phyloP scores from a whole-genome alignment of 495 filamentous ascomycete genomes.

The Xylaria acuta region DNA sequence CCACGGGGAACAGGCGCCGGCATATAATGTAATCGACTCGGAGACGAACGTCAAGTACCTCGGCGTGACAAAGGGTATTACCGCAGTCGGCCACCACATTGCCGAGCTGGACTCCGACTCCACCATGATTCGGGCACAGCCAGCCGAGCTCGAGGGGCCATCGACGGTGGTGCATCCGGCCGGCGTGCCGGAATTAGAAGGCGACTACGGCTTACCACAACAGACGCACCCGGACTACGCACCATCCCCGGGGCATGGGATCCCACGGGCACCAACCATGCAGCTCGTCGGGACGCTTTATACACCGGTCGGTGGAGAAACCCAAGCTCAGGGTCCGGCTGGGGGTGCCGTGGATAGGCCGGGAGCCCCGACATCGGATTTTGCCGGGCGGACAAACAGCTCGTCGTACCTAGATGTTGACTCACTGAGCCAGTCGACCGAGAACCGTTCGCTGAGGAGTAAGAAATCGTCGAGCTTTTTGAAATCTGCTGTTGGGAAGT shows the following conservation, averaged over 20 bases:
- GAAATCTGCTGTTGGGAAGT: not conserved
- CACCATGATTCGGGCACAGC: not conserved
- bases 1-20: not conserved
- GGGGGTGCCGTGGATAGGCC: no score
- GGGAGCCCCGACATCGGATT: no score
- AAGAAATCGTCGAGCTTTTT: not conserved
- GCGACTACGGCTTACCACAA: not conserved
- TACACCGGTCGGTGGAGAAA: not conserved
- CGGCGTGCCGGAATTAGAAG: not conserved
- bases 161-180: not conserved
- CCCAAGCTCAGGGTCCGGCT: not conserved
- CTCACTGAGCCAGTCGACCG: not conserved
- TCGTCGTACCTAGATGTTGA: not conserved
- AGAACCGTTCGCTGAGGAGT: not conserved
- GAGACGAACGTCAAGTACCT: constrained; percentile 8
- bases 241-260: not conserved
- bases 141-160: not conserved
- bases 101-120: constrained; percentile 1
- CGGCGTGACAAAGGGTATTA: no score
- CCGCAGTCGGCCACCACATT: not conserved
- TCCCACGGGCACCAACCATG: no score
- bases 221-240: constrained; percentile 13
- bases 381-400: no score
- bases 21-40: not conserved
- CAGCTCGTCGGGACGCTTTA: not conserved